Evolutionary conservation across 352 stramenopile genomes (phyloP), one percentile per base, ranked within the genome.

Genomic region (Globisporangium orthogonon): DNA sequence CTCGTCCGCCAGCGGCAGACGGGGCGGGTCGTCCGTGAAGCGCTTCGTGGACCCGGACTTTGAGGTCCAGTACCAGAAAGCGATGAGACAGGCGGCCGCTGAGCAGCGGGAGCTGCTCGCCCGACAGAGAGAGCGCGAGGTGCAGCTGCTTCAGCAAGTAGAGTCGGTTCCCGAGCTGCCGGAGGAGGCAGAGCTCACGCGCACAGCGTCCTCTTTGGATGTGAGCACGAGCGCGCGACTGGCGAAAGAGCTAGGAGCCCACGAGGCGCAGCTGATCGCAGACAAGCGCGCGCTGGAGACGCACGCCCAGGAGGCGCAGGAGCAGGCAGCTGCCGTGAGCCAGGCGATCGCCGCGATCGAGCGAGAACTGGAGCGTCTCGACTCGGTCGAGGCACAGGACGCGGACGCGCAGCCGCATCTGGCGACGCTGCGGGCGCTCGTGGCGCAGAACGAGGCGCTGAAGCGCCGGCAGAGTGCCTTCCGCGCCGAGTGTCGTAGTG

Each of bases 41-140:
- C 53, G 47, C 13, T 52, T 55, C n/a, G 15, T 52, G 28, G 63
- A 73, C 43, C 56, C 57, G 23, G 69, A 69, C n/a, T 90, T 90
- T 69, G 73, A 87, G 15, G 56, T 68, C 23, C 77, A 86, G 58
- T 92, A 88, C 44, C 63, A 90, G 43, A 72, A 73, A 13, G 70
- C 66, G 1, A 61, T 71, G 50, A 75, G 78, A 43, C 76, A 85
- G 54, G 77, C 79, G 4, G 65, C 67, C 31, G 61, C 66, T 1
- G 78, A 87, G 44, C 69, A 93, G 46, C 67, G 81, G 43, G 46
- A 55, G 9, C 54, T 78, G 29, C 31, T 84, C 6, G 62, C 50
- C 23, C 59, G 67, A 60, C 71, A 86, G 35, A 67, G 70, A 33
- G 66, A 68, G 23, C 71, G 70, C n/a, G 76, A 91, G 56, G 56